A percentile compares a stretch with the other conserved stretches of the same genome.
Conservation (phyloP, 768 basidiomycete genomes). For the Mycena filopes region DNA sequence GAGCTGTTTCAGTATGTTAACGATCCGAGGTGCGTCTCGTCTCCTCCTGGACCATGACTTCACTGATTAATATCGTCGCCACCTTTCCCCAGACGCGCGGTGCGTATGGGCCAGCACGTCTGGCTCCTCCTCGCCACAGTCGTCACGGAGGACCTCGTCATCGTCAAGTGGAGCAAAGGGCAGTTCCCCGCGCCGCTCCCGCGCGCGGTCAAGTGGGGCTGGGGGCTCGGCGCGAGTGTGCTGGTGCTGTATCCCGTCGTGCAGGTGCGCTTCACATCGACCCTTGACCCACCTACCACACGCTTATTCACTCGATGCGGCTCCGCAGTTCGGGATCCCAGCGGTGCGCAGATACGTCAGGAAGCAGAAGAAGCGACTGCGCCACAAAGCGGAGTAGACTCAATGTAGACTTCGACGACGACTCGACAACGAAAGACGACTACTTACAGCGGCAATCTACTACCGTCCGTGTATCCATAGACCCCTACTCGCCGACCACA, state of each 20-base stretch:
- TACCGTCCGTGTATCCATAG: too few relatives aligned
- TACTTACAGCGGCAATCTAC: neutral
- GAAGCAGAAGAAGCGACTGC: constrained; percentile 49
- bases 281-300: neutral
- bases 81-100: constrained; percentile 68
- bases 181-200: constrained; percentile 76
- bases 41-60: neutral
- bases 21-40: constrained; percentile 71
- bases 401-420: too few relatives aligned
- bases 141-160: constrained; percentile 81
- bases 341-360: constrained; percentile 63
- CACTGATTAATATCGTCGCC: neutral
- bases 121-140: constrained; percentile 92
- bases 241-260: constrained; percentile 76
- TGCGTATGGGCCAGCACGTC: constrained; percentile 89
- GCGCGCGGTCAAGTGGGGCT: constrained; percentile 68
- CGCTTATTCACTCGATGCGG: neutral
- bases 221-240: constrained; percentile 67
- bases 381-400: constrained; percentile 46
- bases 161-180: constrained; percentile 84
- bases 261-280: constrained; percentile 43
- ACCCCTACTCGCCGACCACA: too few relatives aligned
- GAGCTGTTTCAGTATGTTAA: constrained; percentile 88
- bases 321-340: constrained; percentile 71
- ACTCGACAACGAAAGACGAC: too few relatives aligned